These are phyloP conservation scores for Trypanosoma platydactyli DNA, from an alignment of 208 protist species.

Conservation along the genomic window DNA sequence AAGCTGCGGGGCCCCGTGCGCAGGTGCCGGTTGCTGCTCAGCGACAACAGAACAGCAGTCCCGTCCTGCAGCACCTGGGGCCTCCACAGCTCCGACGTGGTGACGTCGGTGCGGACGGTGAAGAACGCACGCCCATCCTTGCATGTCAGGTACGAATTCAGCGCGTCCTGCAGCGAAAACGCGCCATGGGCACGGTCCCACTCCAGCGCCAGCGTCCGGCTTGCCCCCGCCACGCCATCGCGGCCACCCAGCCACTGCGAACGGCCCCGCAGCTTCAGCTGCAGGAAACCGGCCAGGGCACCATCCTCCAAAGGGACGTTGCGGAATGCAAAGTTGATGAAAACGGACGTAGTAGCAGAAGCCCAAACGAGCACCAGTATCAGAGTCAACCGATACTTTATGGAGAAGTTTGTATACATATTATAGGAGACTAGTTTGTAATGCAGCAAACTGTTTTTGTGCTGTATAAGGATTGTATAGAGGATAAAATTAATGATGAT, in stretches of 20 bases:
- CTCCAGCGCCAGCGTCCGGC: neutral
- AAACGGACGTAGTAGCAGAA: too few relatives aligned
- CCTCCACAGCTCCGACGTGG: slow-evolving; percentile 7
- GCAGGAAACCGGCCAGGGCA: neutral
- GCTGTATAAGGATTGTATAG: too few relatives aligned
- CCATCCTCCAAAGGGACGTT: neutral
- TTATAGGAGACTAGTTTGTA: too few relatives aligned
- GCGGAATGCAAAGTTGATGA: too few relatives aligned
- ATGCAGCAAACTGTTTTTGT: too few relatives aligned
- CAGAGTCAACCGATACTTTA: too few relatives aligned
- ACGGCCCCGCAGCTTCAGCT: neutral
- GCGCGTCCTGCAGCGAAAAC: neutral
- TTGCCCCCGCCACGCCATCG: neutral
- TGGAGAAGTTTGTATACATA: too few relatives aligned
- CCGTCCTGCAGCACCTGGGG: neutral
- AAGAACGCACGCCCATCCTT: neutral
- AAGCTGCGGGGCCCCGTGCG: neutral
- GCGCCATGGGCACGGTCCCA: neutral
- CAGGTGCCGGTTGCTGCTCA: neutral
- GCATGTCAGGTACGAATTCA: slow-evolving; percentile 5
- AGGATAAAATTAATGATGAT: too few relatives aligned
- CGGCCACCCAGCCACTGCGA: neutral
- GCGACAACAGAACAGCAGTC: neutral
- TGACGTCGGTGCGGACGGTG: neutral
- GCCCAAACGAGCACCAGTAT: too few relatives aligned